phyloP scores from a whole-genome alignment of 169 alveolate genomes.

The Babesia bovis region DNA sequence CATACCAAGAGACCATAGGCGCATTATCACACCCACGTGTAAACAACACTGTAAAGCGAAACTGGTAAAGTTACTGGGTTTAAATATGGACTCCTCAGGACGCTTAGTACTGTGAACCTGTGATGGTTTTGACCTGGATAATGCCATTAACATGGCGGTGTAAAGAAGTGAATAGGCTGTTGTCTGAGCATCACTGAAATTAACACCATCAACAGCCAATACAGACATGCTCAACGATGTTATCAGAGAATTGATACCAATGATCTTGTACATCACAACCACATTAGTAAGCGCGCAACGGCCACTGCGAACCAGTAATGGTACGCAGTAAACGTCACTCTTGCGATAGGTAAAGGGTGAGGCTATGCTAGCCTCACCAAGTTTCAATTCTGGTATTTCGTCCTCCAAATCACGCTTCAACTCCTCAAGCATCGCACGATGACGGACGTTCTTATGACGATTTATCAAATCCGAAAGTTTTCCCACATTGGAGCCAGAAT shows the following conservation, averaged over 20 bases:
- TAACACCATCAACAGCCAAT: slow-evolving; percentile 94
- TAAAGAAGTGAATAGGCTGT: slow-evolving; percentile 82
- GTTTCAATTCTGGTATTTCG: slow-evolving; percentile 80
- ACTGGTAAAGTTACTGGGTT: slow-evolving; percentile 66
- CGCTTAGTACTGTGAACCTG: slow-evolving; percentile 54
- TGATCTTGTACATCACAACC: slow-evolving; percentile 92
- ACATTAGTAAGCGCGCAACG: slow-evolving; percentile 94
- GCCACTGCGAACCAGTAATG: slow-evolving; percentile 90
- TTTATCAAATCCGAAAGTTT: slow-evolving; percentile 43
- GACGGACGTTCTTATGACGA: slow-evolving; percentile 21
- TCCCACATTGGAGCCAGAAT: slow-evolving; percentile 45
- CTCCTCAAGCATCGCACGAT: slow-evolving; percentile 15
- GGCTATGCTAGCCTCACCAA: slow-evolving; percentile 98
- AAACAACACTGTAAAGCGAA: slow-evolving; percentile 74
- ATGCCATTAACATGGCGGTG: slow-evolving; percentile 71
- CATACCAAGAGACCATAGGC: slow-evolving; percentile 81
- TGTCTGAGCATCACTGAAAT: slow-evolving; percentile 95
- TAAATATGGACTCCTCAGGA: slow-evolving; percentile 71
- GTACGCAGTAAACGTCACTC: slow-evolving; percentile 88
- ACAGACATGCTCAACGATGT: slow-evolving; percentile 94
- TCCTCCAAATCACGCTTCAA: slow-evolving; percentile 77
- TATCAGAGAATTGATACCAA: slow-evolving; percentile 92
- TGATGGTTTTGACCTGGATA: slow-evolving; percentile 73
- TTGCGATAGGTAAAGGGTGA: slow-evolving; percentile 96
- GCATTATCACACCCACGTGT: slow-evolving; percentile 72